Base-by-base conservation (phyloP, 1,139 yeast species). In the Suhomyces chickasaworum region DNA sequence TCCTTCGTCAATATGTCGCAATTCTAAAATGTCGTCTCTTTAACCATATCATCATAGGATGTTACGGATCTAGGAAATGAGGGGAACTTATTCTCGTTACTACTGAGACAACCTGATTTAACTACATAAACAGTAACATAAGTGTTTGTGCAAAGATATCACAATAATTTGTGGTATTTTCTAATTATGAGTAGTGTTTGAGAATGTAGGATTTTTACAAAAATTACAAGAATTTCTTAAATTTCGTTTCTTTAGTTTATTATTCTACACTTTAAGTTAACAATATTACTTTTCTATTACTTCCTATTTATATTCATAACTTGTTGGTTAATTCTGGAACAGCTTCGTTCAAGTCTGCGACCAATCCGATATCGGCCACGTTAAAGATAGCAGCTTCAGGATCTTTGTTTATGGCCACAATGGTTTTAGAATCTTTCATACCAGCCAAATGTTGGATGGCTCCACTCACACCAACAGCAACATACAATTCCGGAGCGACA, bases 391-490 rank as follows among this genome's bases (percentile, higher is more conserved):
- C 95, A 7, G 97, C 93, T 54, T 93, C 98, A 41, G 86, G 85
- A 64, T 91, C 97, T 69, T 89, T 91, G 70, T 93, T 93, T 53
- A 93, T 88, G 41, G 97, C 97, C 30, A 90, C 97, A 67, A 93
- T 89, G 36, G 85, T 83, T 73, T 90, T 90, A 38, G 97, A 81
- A 64, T 93, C 98, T 71, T 91, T 91, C 97, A 93, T 93, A 55
- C 99, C 99, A 1, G 99, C 99, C 64, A 93, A 75, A 70, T 93
- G 98, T 70, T 93, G 99, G 59, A 93, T 93, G 37, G 99, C 99
- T 52, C 99, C 99, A 23, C 96, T 88, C 49, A 93, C 82, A 53
- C 99, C 99, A 37, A 91, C 84, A 3, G 97, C 98, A 47, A 93
- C 68, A 65, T 93, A 93, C 57, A 91, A 78, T 36, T 91, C 97